A percentile compares a stretch with the other conserved stretches of the same genome.
These are phyloP conservation scores for Persicaria maculosa DNA, from an alignment of 148 eudicot genomes.

Conservation along the genomic window DNA sequence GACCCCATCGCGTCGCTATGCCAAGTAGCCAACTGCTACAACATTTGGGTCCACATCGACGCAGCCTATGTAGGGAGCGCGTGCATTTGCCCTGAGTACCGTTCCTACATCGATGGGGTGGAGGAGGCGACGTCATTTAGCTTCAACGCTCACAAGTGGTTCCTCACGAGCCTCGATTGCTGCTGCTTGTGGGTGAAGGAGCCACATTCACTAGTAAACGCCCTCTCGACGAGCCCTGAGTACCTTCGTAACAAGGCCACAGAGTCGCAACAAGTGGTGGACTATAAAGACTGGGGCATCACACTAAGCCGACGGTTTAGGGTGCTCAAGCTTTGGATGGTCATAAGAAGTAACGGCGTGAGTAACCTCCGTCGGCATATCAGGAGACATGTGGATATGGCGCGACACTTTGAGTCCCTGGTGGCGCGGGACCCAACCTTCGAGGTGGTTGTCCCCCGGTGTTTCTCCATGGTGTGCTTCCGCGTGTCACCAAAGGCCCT, in stretches of 20 bases:
- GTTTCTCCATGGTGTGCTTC: constrained; percentile 40
- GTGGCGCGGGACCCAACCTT: constrained; percentile 26
- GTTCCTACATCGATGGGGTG: constrained; percentile 33
- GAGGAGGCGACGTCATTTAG: constrained; percentile 41
- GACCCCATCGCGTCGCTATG: constrained; percentile 24
- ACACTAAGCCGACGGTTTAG: constrained; percentile 43
- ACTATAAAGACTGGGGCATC: constrained; percentile 64
- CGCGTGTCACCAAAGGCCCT: constrained; percentile 26
- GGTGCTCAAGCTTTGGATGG: constrained; percentile 50
- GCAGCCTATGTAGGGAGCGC: constrained; percentile 63
- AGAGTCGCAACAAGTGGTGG: constrained; percentile 38
- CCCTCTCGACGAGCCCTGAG: constrained; percentile 44
- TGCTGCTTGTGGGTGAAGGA: constrained; percentile 48
- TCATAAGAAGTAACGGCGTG: constrained; percentile 40
- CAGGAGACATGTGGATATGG: constrained; percentile 45
- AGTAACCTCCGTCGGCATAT: constrained; percentile 30
- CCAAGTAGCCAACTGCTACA: constrained; percentile 24
- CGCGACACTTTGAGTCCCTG: constrained; percentile 33
- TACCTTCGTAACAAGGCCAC: constrained; percentile 41
- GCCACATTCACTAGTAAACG: constrained; percentile 24
- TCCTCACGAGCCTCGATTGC: constrained; percentile 44
- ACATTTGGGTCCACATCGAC: constrained; percentile 43
- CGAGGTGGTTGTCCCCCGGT: constrained; percentile 37
- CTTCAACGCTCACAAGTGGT: constrained; percentile 59
- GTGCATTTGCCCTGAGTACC: constrained; percentile 49